Evolutionary conservation across 2,329 filamentous ascomycete species (phyloP).

Genomic region (Ophiognomonia clavigignenti-juglandacearum): DNA sequence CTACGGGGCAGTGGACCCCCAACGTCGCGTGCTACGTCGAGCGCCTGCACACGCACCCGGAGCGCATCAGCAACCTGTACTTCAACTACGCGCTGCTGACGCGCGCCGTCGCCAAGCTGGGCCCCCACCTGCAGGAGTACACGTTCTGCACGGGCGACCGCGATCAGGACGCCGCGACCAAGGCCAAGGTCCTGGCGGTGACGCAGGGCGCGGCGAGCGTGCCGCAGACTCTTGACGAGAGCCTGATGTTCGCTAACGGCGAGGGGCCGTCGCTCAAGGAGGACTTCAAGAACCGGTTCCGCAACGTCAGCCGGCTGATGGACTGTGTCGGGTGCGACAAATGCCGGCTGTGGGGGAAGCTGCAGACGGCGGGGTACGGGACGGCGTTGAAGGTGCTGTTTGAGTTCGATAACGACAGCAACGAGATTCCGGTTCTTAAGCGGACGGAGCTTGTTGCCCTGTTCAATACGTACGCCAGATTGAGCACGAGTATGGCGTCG

Average conservation of each 20-base stretch:
- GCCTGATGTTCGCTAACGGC: constrained; percentile 84
- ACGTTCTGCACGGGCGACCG: constrained; percentile 89
- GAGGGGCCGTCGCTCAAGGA: constrained; percentile 79
- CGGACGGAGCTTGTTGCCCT: constrained; percentile 91
- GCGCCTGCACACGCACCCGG: constrained; percentile 78
- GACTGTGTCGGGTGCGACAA: constrained; percentile 99
- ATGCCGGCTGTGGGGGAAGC: constrained; percentile 94
- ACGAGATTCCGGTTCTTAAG: constrained; percentile 66
- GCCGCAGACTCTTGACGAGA: constrained; percentile 89
- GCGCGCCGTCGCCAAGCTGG: constrained; percentile 85
- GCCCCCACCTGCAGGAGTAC: constrained; percentile 71
- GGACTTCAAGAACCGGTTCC: constrained; percentile 94
- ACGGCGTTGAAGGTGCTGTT: constrained; percentile 94
- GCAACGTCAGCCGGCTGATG: constrained; percentile 95
- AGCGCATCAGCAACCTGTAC: constrained; percentile 94
- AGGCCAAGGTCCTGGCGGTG: constrained; percentile 74
- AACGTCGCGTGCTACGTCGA: constrained; percentile 86
- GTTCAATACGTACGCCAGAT: constrained; percentile 87
- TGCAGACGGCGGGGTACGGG: constrained; percentile 92
- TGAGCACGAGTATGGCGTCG: constrained; percentile 74
- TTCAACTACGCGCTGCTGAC: constrained; percentile 98
- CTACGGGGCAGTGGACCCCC: constrained; percentile 86
- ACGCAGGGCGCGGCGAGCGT: constrained; percentile 64
- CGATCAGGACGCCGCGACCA: constrained; percentile 72
- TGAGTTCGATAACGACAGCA: constrained; percentile 70